These are phyloP conservation scores for Malassezia nana DNA, from an alignment of 1,284 basidiomycete species.

Conservation along the genomic window DNA sequence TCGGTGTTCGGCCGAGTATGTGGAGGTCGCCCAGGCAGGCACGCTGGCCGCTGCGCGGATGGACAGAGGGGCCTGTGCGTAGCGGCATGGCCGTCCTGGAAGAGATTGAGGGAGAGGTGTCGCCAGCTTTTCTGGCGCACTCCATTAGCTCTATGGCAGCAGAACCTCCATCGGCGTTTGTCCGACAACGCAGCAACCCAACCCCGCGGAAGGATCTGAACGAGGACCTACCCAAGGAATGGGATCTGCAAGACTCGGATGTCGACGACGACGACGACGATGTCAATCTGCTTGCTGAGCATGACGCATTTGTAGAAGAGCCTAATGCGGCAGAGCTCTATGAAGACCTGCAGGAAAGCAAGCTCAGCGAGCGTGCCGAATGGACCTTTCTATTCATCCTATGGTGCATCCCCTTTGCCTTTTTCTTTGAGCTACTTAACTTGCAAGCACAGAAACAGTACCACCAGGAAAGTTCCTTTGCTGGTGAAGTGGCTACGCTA, in stretches of 20 bases:
- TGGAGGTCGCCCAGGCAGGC: neutral
- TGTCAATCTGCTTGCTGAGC: too few species aligned
- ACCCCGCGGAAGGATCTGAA: too few species aligned
- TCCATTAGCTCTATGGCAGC: too few species aligned
- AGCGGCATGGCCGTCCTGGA: slow-evolving; percentile 10
- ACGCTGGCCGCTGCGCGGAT: neutral
- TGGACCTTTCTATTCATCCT: slow-evolving; percentile 31
- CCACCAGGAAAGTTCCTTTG: slow-evolving; percentile 25
- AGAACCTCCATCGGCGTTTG: too few species aligned
- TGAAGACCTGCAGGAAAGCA: slow-evolving; percentile 21
- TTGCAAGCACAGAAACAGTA: slow-evolving; percentile 46
- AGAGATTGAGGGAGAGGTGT: slow-evolving; percentile 3
- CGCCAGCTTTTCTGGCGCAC: neutral
- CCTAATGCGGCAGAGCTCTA: slow-evolving; percentile 25
- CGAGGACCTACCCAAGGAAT: neutral
- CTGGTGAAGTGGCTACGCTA: slow-evolving; percentile 23
- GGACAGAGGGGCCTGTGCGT: neutral
- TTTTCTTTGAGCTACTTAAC: slow-evolving; percentile 39
- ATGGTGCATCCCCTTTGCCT: slow-evolving; percentile 44
- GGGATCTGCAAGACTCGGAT: slow-evolving; percentile 1
- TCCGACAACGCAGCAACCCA: too few species aligned
- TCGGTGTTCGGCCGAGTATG: slow-evolving; percentile 12
- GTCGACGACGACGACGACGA: slow-evolving; percentile 15
- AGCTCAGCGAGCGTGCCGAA: slow-evolving; percentile 26
- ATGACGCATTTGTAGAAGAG: slow-evolving; percentile 16